Percentiles rank a stretch among this genome's conserved stretches.
Conservation (phyloP, 352 stramenopile species). For the Pythium insidiosum region DNA sequence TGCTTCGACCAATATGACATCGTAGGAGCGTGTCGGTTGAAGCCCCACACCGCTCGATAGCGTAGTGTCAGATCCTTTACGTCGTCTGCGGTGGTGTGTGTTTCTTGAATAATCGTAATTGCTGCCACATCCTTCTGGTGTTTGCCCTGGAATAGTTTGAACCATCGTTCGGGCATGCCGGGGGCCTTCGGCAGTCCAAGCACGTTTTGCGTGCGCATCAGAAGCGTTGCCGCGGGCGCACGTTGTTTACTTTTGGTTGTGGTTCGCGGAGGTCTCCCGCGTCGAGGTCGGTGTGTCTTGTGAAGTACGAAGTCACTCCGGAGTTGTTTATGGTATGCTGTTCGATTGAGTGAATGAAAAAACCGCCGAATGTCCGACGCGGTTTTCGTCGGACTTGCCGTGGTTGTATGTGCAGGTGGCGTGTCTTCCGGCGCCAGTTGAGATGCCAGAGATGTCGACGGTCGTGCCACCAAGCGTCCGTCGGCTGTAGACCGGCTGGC, state of each 20-base stretch:
- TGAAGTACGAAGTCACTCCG: too few relatives aligned
- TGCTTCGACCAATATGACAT: conserved; percentile 1
- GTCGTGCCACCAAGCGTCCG: too few relatives aligned
- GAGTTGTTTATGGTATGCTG: too few relatives aligned
- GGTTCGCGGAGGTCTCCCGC: too few relatives aligned
- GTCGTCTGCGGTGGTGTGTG: not conserved
- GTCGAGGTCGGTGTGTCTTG: too few relatives aligned
- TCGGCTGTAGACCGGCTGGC: too few relatives aligned
- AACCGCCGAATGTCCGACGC: too few relatives aligned
- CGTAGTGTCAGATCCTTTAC: not conserved
- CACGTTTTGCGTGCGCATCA: not conserved
- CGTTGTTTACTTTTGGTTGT: not conserved
- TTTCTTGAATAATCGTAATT: not conserved
- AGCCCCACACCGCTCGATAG: not conserved
- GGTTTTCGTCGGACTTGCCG: too few relatives aligned
- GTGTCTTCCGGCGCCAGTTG: too few relatives aligned
- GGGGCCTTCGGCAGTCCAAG: not conserved
- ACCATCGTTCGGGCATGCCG: not conserved
- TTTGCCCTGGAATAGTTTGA: not conserved
- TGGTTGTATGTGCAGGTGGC: too few relatives aligned
- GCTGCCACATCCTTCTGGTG: not conserved
- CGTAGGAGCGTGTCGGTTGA: not conserved
- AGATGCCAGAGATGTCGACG: too few relatives aligned
- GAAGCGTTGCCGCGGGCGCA: not conserved
- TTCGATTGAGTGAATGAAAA: too few relatives aligned